Base-by-base conservation (phyloP, 1,284 basidiomycete species). In the Naganishia cerealis region DNA sequence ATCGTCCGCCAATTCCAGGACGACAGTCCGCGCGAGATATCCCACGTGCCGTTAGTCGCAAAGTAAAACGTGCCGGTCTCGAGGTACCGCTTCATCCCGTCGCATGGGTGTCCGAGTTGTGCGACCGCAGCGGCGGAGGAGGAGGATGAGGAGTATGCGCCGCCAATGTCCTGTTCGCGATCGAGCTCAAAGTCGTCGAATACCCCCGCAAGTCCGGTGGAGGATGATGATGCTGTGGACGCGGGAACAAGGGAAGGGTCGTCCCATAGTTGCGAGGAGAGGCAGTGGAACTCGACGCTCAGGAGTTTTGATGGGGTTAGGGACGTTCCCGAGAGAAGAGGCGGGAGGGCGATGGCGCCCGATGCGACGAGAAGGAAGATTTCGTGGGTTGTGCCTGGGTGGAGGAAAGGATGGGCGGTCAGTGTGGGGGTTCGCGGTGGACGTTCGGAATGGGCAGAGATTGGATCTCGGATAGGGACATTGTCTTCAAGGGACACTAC, bases 61-160 rank as follows among this genome's bases (percentile, higher is more conserved):
- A 92, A 96, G 81, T 97, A 99, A 82, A 99, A 99, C 0, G 90
- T 88, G 3, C 94, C 94, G 26, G 89, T 90, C 58, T 91, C 90
- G 8, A 99, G 82, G 59, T 98, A 94, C 80, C 96, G 97, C 59
- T 88, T 90, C 73, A 99, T 85, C 0, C 92, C 90, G 61, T 87
- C 80, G 77, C 93, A 96, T 3, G 96, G 95, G 76, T 98, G 92
- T 88, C 87, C 13, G 73, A 70, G 21, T 16, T 40, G 38, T 7
- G 52, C 48, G 16, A 24, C 40, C 8, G 81, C 72, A 67, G 89
- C 87, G 8, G 58, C 13, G 16, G 43, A n/a, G 39, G 59, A 13
- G 29, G 42, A 29, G 4, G 66, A n/a, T n/a, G n/a, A n/a, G n/a
- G n/a, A n/a, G n/a, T n/a, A n/a, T n/a, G n/a, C n/a, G n/a, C n/a